Evolutionary conservation across 2,329 filamentous ascomycete species (phyloP).

Genomic region (Epichloe gansuensis): DNA sequence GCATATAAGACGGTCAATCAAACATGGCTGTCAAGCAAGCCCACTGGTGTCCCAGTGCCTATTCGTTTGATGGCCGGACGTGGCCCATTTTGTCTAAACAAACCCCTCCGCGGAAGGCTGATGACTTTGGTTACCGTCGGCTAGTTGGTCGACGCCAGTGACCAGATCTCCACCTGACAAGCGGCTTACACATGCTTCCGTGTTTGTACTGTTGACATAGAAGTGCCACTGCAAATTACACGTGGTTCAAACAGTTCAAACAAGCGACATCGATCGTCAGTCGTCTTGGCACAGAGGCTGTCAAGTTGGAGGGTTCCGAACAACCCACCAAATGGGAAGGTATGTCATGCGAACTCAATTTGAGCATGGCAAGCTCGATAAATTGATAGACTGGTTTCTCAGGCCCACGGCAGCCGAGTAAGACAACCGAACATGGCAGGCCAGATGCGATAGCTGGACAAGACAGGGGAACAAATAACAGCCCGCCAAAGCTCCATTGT

Average conservation of each 20-base stretch:
- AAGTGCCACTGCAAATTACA: not conserved
- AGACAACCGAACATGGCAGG: not conserved
- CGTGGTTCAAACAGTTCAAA: not conserved
- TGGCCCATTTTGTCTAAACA: not conserved
- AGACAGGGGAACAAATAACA: not conserved
- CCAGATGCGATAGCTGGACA: not conserved
- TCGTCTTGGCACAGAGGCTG: not conserved
- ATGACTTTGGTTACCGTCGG: not conserved
- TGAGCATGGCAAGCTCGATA: not conserved
- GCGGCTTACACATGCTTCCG: not conserved
- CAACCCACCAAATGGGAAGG: not conserved
- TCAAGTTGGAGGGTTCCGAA: not conserved
- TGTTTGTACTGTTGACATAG: not conserved
- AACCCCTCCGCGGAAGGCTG: not conserved
- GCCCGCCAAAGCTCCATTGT: conserved; percentile 1
- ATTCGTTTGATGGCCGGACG: not conserved
- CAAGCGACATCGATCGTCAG: not conserved
- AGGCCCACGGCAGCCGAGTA: not conserved
- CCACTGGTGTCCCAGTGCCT: not conserved
- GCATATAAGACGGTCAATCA: not conserved
- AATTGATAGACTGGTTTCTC: not conserved
- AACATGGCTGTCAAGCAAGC: not conserved
- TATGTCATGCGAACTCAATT: conserved; percentile 1
- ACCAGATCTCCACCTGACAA: not conserved
- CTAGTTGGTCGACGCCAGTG: not conserved